Evolutionary conservation across 805 yeast species (phyloP).

Genomic region (Kuraishia hungarica): DNA sequence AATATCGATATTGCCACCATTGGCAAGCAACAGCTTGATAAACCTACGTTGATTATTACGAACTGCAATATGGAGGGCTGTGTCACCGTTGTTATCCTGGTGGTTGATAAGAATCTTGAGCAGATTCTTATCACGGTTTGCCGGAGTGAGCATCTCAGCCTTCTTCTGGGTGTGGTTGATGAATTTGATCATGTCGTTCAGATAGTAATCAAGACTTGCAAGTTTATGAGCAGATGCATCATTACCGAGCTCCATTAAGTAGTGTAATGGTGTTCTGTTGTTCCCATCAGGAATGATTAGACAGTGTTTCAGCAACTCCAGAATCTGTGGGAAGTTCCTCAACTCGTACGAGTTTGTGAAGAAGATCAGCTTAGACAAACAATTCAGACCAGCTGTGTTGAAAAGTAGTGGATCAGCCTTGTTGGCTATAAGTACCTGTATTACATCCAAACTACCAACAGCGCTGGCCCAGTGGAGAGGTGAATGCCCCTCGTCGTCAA

Average conservation of each 20-base stretch:
- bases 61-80: constrained; percentile 75
- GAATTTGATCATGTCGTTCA: constrained; percentile 24
- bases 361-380: constrained; percentile 58
- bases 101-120: constrained; percentile 59
- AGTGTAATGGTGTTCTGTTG: constrained; percentile 69
- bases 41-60: constrained; percentile 40
- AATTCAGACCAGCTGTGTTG: constrained; percentile 55
- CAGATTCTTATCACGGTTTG: constrained; percentile 26
- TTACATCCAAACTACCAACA: constrained; percentile 56
- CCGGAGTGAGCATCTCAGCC: constrained; percentile 14
- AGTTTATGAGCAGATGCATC: constrained; percentile 35
- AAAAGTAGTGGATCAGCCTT: constrained; percentile 52
- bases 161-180: constrained; percentile 19
- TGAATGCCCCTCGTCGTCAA: constrained; percentile 77
- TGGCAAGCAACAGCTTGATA: constrained; percentile 31
- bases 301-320: constrained; percentile 56
- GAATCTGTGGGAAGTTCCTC: constrained; percentile 47
- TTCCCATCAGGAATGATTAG: constrained; percentile 63
- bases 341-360: constrained; percentile 68
- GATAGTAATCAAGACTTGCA: constrained; percentile 46
- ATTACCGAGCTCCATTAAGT: constrained; percentile 44
- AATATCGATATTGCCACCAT: constrained; percentile 31
- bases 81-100: constrained; percentile 77
- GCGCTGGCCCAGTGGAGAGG: constrained; percentile 84
- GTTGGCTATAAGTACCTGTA: constrained; percentile 44